Evolutionary conservation across 768 basidiomycete genomes (phyloP).

Genomic region (Suillus sp.): DNA sequence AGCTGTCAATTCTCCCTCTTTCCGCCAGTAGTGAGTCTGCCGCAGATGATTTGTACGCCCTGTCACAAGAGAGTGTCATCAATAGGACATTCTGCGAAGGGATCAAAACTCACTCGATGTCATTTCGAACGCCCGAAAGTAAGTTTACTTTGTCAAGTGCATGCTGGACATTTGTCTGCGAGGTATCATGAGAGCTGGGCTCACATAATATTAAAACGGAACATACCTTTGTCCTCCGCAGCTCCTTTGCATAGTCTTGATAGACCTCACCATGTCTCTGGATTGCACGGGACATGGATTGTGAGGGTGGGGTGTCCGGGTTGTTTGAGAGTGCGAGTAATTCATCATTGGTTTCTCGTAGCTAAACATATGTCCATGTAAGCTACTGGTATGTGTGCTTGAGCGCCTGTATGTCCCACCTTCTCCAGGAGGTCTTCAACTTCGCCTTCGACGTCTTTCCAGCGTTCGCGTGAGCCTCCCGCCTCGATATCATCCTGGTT

Average conservation of each 20-base stretch:
- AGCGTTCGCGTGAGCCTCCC: slow-evolving; percentile 66
- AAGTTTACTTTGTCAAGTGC: slow-evolving; percentile 88
- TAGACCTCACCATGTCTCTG: slow-evolving; percentile 90
- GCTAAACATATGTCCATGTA: slow-evolving; percentile 43
- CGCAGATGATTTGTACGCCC: slow-evolving; percentile 88
- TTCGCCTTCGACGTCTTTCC: slow-evolving; percentile 84
- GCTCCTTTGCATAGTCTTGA: slow-evolving; percentile 84
- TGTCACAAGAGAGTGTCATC: slow-evolving; percentile 30
- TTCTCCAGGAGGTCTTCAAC: slow-evolving; percentile 87
- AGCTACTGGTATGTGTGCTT: slow-evolving; percentile 4
- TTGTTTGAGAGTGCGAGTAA: slow-evolving; percentile 67
- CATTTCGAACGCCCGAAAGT: slow-evolving; percentile 88
- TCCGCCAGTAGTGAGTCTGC: slow-evolving; percentile 88
- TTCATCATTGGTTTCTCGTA: slow-evolving; percentile 85
- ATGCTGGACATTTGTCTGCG: slow-evolving; percentile 74
- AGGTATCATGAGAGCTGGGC: slow-evolving; percentile 7
- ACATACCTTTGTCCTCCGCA: slow-evolving; percentile 79
- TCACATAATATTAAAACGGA: not conserved
- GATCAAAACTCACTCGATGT: slow-evolving; percentile 76
- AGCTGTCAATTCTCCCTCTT: slow-evolving; percentile 86
- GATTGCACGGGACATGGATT: slow-evolving; percentile 85
- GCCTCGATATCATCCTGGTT: slow-evolving; percentile 66
- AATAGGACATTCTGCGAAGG: not conserved
- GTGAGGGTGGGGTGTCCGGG: slow-evolving; percentile 70
- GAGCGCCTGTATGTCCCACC: slow-evolving; percentile 42